Percentiles rank a stretch among this genome's conserved stretches.
Conservation (phyloP, 352 stramenopile species). For the Pythium utonaiense region DNA sequence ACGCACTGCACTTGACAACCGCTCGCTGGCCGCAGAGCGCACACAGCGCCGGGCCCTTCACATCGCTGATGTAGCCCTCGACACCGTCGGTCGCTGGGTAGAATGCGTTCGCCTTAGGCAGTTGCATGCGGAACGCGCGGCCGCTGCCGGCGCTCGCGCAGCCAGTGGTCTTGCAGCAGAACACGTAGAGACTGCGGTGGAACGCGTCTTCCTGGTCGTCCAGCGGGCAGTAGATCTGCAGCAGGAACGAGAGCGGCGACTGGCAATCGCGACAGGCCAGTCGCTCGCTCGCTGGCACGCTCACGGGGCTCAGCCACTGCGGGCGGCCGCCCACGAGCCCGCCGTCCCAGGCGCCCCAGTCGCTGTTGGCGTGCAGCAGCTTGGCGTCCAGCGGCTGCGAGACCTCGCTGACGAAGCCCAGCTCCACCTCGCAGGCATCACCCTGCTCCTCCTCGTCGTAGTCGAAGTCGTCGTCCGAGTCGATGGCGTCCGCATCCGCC, state of each 20-base stretch:
- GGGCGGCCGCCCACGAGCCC: slow-evolving; percentile 88
- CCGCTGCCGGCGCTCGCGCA: slow-evolving; percentile 61
- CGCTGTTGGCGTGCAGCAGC: slow-evolving; percentile 40
- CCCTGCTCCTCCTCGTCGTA: slow-evolving; percentile 27
- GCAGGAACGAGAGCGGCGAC: slow-evolving; percentile 64
- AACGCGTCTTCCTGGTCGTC: slow-evolving; percentile 87
- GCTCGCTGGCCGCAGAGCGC: slow-evolving; percentile 61
- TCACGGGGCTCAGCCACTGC: slow-evolving; percentile 80
- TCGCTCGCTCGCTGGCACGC: slow-evolving; percentile 36
- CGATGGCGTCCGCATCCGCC: slow-evolving; percentile 18
- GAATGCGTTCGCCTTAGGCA: slow-evolving; percentile 88
- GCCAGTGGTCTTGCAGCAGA: slow-evolving; percentile 73
- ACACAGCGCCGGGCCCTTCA: slow-evolving; percentile 29
- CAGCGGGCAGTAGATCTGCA: slow-evolving; percentile 93
- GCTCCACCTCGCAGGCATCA: slow-evolving; percentile 54
- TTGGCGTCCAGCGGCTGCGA: slow-evolving; percentile 22
- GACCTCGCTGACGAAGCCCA: slow-evolving; percentile 65
- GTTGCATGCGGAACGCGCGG: slow-evolving; percentile 80
- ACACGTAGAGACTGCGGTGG: slow-evolving; percentile 92
- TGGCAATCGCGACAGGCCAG: slow-evolving; percentile 53
- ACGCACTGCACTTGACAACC: slow-evolving; percentile 65
- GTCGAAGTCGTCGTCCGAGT: slow-evolving; percentile 46
- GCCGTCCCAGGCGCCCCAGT: slow-evolving; percentile 91
- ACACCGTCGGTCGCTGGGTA: slow-evolving; percentile 68
- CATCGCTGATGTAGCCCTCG: slow-evolving; percentile 18